These are phyloP conservation scores for Galeopsis tetrahit DNA, from an alignment of 257 asterid genomes.

Conservation along the genomic window DNA sequence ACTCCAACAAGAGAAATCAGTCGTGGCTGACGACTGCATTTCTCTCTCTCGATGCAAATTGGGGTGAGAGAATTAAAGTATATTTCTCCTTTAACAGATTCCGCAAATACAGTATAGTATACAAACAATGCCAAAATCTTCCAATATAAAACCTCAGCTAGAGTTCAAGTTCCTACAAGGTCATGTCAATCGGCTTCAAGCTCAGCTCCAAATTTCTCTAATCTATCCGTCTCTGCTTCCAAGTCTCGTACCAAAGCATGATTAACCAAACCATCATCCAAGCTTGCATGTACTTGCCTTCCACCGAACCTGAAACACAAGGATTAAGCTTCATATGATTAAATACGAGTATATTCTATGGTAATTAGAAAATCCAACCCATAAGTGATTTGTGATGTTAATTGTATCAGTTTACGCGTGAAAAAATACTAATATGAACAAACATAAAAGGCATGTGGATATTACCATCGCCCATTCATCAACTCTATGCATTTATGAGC, in stretches of 20 bases:
- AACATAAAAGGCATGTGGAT: conserved; percentile 23
- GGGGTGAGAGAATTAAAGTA: background rate
- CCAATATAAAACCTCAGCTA: conserved; percentile 10
- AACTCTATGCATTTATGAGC: conserved; percentile 86
- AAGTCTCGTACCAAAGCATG: conserved; percentile 79
- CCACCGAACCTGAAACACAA: conserved; percentile 74
- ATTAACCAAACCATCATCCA: conserved; percentile 83
- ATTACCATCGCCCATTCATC: conserved; percentile 95
- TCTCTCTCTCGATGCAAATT: background rate
- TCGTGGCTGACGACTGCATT: no score
- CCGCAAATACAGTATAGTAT: conserved; percentile 28
- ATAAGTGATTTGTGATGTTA: conserved; percentile 1
- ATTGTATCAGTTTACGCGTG: background rate
- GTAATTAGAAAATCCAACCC: background rate
- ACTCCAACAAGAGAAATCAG: no score
- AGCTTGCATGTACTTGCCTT: conserved; percentile 71
- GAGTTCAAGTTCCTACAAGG: background rate
- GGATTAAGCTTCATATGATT: background rate
- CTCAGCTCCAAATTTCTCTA: conserved; percentile 90
- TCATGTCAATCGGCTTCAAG: conserved; percentile 69
- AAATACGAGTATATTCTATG: background rate
- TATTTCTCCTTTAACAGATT: conserved; percentile 6
- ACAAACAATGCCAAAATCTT: conserved; percentile 30
- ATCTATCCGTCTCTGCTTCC: conserved; percentile 83
- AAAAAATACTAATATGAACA: background rate